Evolutionary conservation across 768 basidiomycete species (phyloP).

Genomic region (Mycena indigotica): DNA sequence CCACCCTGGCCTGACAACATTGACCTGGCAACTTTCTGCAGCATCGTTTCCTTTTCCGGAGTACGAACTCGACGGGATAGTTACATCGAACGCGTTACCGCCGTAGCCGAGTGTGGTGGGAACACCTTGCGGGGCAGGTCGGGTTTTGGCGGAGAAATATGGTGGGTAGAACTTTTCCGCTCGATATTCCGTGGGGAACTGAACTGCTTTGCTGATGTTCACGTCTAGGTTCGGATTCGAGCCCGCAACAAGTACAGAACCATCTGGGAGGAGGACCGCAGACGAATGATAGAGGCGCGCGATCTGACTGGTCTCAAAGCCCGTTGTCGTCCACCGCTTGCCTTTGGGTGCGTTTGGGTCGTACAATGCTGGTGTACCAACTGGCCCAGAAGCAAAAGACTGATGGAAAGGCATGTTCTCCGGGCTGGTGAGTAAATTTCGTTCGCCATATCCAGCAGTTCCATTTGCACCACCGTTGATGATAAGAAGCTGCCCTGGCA

Average conservation of each 20-base stretch:
- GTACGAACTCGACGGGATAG: constrained; percentile 69
- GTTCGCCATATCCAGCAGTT: not conserved
- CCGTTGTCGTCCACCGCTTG: constrained; percentile 68
- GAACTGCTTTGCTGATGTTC: constrained; percentile 45
- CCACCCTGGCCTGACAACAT: constrained; percentile 79
- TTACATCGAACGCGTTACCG: constrained; percentile 75
- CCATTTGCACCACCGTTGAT: constrained; percentile 47
- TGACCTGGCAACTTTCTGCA: constrained; percentile 72
- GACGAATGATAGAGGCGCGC: constrained; percentile 89
- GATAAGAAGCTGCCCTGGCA: too few species aligned
- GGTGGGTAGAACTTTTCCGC: constrained; percentile 89
- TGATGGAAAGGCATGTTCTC: constrained; percentile 65
- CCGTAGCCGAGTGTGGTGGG: constrained; percentile 81
- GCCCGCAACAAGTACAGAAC: constrained; percentile 83
- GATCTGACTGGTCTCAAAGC: constrained; percentile 63
- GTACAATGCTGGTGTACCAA: constrained; percentile 77
- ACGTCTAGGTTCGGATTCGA: constrained; percentile 92
- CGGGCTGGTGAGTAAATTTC: constrained; percentile 80
- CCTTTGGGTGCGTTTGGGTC: constrained; percentile 73
- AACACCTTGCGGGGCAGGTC: constrained; percentile 68
- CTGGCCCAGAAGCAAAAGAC: constrained; percentile 78
- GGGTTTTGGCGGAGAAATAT: constrained; percentile 70
- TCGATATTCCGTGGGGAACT: constrained; percentile 74
- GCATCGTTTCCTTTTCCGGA: constrained; percentile 68
- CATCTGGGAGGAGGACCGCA: constrained; percentile 83